phyloP scores from a whole-genome alignment of 257 asterid genomes.

The Nyctanthes arbortristis region DNA sequence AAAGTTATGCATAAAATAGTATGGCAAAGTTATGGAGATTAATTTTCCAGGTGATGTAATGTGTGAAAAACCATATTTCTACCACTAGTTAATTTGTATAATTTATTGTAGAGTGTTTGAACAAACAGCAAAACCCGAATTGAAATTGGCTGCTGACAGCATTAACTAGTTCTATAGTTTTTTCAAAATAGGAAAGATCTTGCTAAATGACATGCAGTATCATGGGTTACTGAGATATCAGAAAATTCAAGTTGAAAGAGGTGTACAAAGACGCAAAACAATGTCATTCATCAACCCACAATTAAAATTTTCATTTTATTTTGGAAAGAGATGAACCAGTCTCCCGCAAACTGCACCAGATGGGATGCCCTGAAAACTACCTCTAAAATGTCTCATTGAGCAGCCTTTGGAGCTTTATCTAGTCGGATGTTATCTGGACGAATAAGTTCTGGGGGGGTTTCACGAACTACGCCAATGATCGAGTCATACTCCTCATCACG shows the following conservation, averaged over 20 bases:
- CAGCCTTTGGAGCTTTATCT: slow-evolving; percentile 52
- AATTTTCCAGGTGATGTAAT: too few relatives aligned
- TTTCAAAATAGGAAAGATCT: neutral
- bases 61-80: too few relatives aligned
- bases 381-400: slow-evolving; percentile 36
- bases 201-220: neutral
- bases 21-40: too few relatives aligned
- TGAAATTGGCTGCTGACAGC: neutral
- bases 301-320: slow-evolving; percentile 26
- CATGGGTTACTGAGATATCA: neutral
- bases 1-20: too few relatives aligned
- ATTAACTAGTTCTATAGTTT: neutral
- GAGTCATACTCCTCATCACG: slow-evolving; percentile 83
- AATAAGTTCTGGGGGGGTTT: slow-evolving; percentile 77
- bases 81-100: too few relatives aligned
- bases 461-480: slow-evolving; percentile 70
- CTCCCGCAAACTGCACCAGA: slow-evolving; percentile 8
- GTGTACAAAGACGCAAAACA: neutral
- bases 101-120: too few relatives aligned
- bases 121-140: too few relatives aligned
- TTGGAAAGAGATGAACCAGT: neutral
- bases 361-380: slow-evolving; percentile 5
- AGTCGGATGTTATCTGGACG: slow-evolving; percentile 77
- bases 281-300: neutral
- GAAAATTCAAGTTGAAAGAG: neutral